These are phyloP conservation scores for Kurtzmaniella natalensis DNA, from an alignment of 1,139 yeast genomes.

Conservation along the genomic window DNA sequence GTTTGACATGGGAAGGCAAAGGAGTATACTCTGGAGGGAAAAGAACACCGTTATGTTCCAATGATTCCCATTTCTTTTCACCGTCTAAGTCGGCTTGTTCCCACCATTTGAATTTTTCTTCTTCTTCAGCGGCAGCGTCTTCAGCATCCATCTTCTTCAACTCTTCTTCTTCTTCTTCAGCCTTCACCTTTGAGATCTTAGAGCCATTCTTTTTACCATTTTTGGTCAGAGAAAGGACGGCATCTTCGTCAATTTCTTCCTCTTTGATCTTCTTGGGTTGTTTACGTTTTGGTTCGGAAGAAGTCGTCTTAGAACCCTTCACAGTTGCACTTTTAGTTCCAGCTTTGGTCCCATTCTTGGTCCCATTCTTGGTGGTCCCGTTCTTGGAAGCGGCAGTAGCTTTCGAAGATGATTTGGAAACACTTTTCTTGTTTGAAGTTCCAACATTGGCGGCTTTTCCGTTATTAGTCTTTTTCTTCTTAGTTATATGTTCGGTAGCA, in stretches of 20 bases:
- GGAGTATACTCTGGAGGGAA: slow-evolving; percentile 93
- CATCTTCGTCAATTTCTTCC: not conserved
- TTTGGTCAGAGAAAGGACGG: not conserved
- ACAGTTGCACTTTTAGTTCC: not conserved
- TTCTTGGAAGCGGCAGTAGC: too few relatives aligned
- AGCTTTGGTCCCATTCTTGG: too few relatives aligned
- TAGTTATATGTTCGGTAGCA: slow-evolving; percentile 1
- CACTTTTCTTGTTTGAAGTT: not conserved
- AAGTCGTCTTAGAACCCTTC: not conserved
- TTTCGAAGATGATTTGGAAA: too few relatives aligned
- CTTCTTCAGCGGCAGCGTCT: slow-evolving; percentile 51
- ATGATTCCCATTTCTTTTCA: slow-evolving; percentile 76
- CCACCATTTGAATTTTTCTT: slow-evolving; percentile 80
- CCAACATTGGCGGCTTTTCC: not conserved
- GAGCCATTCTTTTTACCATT: slow-evolving; percentile 2
- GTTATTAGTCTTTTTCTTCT: slow-evolving; percentile 2
- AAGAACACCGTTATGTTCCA: slow-evolving; percentile 85
- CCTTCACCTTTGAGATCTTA: slow-evolving; percentile 4
- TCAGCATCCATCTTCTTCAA: slow-evolving; percentile 5
- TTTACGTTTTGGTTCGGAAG: not conserved
- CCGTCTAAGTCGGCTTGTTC: slow-evolving; percentile 66
- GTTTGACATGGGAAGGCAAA: slow-evolving; percentile 72
- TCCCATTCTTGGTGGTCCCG: too few relatives aligned
- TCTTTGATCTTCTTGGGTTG: not conserved
- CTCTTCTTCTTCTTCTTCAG: slow-evolving; percentile 6